Evolutionary conservation across 2,329 filamentous ascomycete genomes (phyloP).

Genomic region (Ophiocordyceps camponoti-floridani): DNA sequence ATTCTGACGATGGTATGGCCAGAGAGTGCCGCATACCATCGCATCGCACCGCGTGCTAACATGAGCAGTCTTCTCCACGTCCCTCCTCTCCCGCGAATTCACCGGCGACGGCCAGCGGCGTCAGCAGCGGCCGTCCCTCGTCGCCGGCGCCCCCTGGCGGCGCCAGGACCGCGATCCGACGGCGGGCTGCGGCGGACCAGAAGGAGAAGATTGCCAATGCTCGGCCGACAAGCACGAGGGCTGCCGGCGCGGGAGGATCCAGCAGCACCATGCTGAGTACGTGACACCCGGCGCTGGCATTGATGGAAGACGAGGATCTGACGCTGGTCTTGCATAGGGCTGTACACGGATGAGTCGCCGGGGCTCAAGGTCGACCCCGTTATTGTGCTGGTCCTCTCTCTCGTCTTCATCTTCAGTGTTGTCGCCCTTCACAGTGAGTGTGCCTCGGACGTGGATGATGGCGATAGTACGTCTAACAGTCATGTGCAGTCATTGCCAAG

Average conservation of each 20-base stretch:
- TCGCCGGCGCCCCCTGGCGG: conserved; percentile 85
- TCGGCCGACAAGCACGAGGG: conserved; percentile 77
- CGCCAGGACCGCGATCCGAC: conserved; percentile 85
- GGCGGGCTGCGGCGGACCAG: conserved; percentile 88
- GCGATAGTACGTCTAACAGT: background rate
- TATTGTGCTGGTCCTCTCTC: conserved; percentile 84
- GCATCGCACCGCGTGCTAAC: background rate
- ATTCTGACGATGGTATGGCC: background rate
- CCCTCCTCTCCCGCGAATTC: conserved; percentile 40
- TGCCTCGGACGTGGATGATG: background rate
- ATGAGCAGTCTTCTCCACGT: conserved; percentile 35
- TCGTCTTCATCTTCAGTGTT: conserved; percentile 98
- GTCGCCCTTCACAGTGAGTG: conserved; percentile 87
- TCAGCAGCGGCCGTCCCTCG: conserved; percentile 56
- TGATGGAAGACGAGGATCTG: conserved; percentile 5
- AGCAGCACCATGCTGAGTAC: conserved; percentile 96
- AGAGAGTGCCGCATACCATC: too few species aligned
- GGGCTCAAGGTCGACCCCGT: conserved; percentile 96
- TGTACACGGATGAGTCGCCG: conserved; percentile 97
- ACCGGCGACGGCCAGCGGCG: conserved; percentile 43
- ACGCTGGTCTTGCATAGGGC: conserved; percentile 30
- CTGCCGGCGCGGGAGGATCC: conserved; percentile 86
- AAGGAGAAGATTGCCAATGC: conserved; percentile 95
- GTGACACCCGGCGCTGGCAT: conserved; percentile 14
- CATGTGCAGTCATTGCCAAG: conserved; percentile 69